Conservation (phyloP, 2,329 filamentous ascomycete species). For the Podosphaera fusca region DNA sequence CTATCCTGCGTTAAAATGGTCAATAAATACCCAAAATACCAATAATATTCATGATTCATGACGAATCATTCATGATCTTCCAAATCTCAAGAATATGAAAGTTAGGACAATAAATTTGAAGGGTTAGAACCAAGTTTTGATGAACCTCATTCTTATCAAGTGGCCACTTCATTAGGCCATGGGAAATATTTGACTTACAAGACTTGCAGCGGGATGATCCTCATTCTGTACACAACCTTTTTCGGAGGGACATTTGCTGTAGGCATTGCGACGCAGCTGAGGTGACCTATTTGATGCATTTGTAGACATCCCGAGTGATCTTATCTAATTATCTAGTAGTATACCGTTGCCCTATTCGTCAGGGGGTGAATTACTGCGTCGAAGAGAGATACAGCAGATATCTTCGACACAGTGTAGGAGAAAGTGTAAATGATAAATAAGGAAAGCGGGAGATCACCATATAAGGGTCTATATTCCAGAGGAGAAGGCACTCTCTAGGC, state of each 20-base stretch:
- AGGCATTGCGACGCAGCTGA: slow-evolving; percentile 17
- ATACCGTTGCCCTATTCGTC: background rate
- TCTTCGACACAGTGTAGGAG: slow-evolving; percentile 13
- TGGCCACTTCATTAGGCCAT: background rate
- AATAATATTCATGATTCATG: background rate
- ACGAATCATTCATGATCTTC: background rate
- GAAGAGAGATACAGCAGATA: slow-evolving; percentile 5
- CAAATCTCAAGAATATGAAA: background rate
- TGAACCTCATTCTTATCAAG: background rate
- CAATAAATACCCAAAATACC: slow-evolving; percentile 3
- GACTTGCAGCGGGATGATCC: slow-evolving; percentile 5
- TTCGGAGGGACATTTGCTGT: slow-evolving; percentile 18
- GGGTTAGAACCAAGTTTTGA: background rate
- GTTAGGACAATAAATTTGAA: background rate
- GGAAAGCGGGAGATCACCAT: slow-evolving; percentile 10
- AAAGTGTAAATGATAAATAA: slow-evolving; percentile 10
- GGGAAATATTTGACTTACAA: slow-evolving; percentile 1
- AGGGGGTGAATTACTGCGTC: background rate
- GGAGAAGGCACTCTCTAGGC: slow-evolving; percentile 11
- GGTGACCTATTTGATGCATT: slow-evolving; percentile 21
- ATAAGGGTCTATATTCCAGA: slow-evolving; percentile 15
- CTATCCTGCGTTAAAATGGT: slow-evolving; percentile 7
- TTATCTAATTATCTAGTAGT: background rate
- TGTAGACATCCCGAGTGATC: slow-evolving; percentile 19
- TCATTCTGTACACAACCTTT: slow-evolving; percentile 14